Conservation (phyloP, 2,329 filamentous ascomycete species). For the Sphaerulina vaccinii region DNA sequence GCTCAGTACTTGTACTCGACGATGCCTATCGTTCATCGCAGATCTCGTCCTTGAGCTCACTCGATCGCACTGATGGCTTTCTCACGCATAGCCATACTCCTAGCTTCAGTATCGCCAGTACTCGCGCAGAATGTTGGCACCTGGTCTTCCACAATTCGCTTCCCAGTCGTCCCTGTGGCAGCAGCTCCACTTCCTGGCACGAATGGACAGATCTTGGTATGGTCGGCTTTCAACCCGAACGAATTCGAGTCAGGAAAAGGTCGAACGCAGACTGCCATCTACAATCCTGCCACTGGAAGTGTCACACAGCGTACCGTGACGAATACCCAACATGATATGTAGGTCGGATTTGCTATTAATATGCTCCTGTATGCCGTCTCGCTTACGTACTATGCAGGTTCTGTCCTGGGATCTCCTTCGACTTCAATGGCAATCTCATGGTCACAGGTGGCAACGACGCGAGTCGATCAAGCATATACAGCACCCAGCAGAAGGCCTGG, state of each 20-base stretch:
- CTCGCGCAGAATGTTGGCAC: neutral
- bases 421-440: constrained; percentile 51
- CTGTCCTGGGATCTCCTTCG: constrained; percentile 56
- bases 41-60: too few relatives aligned
- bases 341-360: neutral
- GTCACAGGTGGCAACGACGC: constrained; percentile 56
- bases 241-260: constrained; percentile 1
- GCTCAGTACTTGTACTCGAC: too few relatives aligned
- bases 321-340: constrained; percentile 55
- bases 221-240: neutral
- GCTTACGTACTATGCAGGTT: constrained; percentile 46
- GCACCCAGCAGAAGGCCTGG: constrained; percentile 43
- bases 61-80: too few relatives aligned
- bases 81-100: neutral
- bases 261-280: constrained; percentile 4
- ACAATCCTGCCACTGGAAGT: constrained; percentile 9
- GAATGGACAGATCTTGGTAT: constrained; percentile 1
- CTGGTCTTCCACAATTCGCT: neutral
- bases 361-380: neutral
- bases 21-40: too few relatives aligned
- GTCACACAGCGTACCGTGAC: constrained; percentile 24
- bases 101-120: neutral
- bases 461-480: constrained; percentile 51
- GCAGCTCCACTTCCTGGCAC: neutral
- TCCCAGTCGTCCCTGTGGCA: neutral